Evolutionary conservation across 768 basidiomycete species (phyloP).

Genomic region (Boletus rufocinnamomeus): DNA sequence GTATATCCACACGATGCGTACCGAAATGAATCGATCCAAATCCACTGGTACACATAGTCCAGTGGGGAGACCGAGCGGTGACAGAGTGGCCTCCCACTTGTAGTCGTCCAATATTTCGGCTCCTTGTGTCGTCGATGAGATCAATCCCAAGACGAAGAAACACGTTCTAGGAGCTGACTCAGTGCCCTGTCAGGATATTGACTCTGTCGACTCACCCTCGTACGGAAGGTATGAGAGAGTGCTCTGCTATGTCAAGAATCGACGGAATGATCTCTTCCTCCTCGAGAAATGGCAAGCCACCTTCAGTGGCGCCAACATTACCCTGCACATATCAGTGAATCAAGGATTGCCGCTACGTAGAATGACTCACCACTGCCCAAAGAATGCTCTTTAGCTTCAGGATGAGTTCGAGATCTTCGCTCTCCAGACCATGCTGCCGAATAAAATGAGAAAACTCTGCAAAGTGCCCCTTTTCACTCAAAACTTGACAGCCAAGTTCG

Average conservation of each 20-base stretch:
- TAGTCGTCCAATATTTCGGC: slow-evolving; percentile 92
- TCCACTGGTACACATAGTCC: slow-evolving; percentile 92
- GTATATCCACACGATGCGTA: slow-evolving; percentile 40
- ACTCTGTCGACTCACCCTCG: slow-evolving; percentile 70
- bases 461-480: slow-evolving; percentile 91
- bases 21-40: slow-evolving; percentile 75
- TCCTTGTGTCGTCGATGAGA: slow-evolving; percentile 89
- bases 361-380: slow-evolving; percentile 90
- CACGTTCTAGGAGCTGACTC: slow-evolving; percentile 67
- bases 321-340: slow-evolving; percentile 54
- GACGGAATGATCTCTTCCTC: slow-evolving; percentile 92
- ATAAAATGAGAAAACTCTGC: slow-evolving; percentile 89
- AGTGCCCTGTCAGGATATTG: not conserved
- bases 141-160: slow-evolving; percentile 91
- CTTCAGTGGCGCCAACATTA: slow-evolving; percentile 86
- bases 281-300: slow-evolving; percentile 93
- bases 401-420: slow-evolving; percentile 79
- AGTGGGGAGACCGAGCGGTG: slow-evolving; percentile 82
- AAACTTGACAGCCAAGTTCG: slow-evolving; percentile 86
- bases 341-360: not conserved
- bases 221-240: slow-evolving; percentile 86
- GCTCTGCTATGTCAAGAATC: slow-evolving; percentile 88
- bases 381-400: slow-evolving; percentile 91
- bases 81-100: slow-evolving; percentile 89
- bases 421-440: slow-evolving; percentile 81